Evolutionary conservation across 2,329 filamentous ascomycete species (phyloP).

Genomic region (Monosporascus sp.): DNA sequence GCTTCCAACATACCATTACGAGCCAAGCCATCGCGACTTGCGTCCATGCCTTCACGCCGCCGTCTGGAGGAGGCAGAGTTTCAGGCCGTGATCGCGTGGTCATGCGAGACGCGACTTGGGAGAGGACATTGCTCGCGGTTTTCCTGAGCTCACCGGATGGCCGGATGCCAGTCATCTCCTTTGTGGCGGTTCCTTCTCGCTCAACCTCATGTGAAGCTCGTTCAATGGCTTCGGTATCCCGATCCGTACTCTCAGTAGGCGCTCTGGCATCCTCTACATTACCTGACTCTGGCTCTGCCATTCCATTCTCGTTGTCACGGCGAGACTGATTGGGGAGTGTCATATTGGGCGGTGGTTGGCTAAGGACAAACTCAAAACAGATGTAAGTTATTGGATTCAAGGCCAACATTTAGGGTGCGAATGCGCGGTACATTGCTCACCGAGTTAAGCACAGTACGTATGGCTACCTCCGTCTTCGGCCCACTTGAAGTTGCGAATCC

Average conservation of each 20-base stretch:
- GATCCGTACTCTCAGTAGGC: background rate
- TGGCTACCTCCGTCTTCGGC: background rate
- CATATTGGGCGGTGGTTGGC: background rate
- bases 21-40: constrained; percentile 32
- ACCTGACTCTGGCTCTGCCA: no score
- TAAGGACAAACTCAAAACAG: background rate
- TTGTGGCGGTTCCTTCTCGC: background rate
- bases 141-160: constrained; percentile 17
- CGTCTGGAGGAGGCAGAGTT: constrained; percentile 25
- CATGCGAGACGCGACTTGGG: constrained; percentile 22
- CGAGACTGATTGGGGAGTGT: background rate
- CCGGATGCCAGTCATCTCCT: background rate
- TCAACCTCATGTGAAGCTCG: background rate
- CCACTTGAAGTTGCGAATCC: background rate
- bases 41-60: constrained; percentile 28
- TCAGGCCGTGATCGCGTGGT: constrained; percentile 24
- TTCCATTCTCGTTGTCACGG: background rate
- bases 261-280: no score
- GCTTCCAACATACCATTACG: constrained; percentile 20
- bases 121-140: constrained; percentile 23
- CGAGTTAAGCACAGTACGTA: no score
- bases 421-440: no score
- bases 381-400: background rate
- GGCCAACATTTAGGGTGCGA: background rate
- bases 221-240: background rate